phyloP scores from a whole-genome alignment of 805 yeast species.

The Monosporozyma unispora region DNA sequence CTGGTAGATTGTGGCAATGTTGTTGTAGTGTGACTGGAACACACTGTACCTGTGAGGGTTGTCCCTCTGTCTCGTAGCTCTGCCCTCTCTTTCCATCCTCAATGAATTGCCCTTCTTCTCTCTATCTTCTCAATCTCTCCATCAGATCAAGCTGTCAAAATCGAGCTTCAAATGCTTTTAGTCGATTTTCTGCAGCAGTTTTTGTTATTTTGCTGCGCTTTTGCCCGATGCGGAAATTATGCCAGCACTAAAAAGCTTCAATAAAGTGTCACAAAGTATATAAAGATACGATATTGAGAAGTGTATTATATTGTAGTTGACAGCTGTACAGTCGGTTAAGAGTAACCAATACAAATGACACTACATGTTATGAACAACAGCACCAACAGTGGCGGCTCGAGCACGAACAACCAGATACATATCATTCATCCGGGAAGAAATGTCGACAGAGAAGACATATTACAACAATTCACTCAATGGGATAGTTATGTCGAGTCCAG shows the following conservation, averaged over 20 bases:
- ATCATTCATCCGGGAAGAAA: background rate
- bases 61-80: background rate
- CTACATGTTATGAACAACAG: background rate
- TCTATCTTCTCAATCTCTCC: too few relatives aligned
- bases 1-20: background rate
- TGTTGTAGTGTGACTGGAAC: background rate
- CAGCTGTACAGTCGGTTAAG: too few relatives aligned
- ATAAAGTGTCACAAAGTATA: too few relatives aligned
- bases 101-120: background rate
- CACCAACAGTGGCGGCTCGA: background rate
- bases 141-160: too few relatives aligned
- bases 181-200: too few relatives aligned
- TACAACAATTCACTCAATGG: conserved; percentile 2
- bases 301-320: too few relatives aligned
- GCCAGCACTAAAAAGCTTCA: too few relatives aligned
- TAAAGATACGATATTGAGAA: too few relatives aligned
- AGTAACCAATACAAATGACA: background rate
- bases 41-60: background rate
- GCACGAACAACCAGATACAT: background rate
- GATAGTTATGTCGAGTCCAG: background rate
- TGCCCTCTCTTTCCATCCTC: too few relatives aligned
- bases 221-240: too few relatives aligned
- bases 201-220: too few relatives aligned
- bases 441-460: background rate
- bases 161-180: too few relatives aligned